Evolutionary conservation across 2,329 filamentous ascomycete species (phyloP).

Genomic region (Nothopassalora personata): DNA sequence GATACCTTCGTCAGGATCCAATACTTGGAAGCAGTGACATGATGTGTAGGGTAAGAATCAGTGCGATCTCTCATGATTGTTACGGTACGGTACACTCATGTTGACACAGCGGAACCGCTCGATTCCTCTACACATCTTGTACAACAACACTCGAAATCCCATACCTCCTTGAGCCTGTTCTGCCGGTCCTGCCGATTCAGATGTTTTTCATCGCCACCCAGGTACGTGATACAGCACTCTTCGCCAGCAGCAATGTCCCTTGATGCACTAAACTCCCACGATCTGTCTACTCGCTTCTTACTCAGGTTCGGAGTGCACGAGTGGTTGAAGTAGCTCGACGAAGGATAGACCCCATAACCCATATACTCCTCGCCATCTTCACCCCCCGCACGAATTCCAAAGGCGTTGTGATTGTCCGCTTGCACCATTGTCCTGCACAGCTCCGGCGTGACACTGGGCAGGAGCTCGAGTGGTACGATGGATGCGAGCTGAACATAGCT

Average conservation of each 20-base stretch:
- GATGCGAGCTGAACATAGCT: constrained; percentile 42
- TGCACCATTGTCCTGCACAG: constrained; percentile 34
- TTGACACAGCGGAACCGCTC: neutral
- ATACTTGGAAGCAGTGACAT: no score
- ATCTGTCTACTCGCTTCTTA: constrained; percentile 38
- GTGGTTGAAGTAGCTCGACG: constrained; percentile 47
- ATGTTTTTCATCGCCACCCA: constrained; percentile 44
- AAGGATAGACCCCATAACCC: constrained; percentile 44
- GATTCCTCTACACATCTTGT: constrained; percentile 30
- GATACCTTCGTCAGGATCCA: no score
- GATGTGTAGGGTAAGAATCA: no score
- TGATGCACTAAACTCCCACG: constrained; percentile 39
- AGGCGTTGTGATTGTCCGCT: constrained; percentile 44
- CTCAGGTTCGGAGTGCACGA: constrained; percentile 41
- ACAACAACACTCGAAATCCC: constrained; percentile 45
- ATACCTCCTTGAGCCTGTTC: constrained; percentile 35
- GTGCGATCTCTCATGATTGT: no score
- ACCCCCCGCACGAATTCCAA: constrained; percentile 38
- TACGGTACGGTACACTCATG: neutral
- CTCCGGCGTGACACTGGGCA: constrained; percentile 32
- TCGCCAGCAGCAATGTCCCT: constrained; percentile 36
- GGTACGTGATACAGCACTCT: constrained; percentile 45
- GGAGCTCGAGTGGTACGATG: constrained; percentile 35
- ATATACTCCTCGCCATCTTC: constrained; percentile 46
- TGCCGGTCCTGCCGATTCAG: constrained; percentile 35